A percentile compares a stretch with the other conserved stretches of the same genome.
phyloP scores from a whole-genome alignment of 83 land plant genomes.

The Isoetes engelmannii region DNA sequence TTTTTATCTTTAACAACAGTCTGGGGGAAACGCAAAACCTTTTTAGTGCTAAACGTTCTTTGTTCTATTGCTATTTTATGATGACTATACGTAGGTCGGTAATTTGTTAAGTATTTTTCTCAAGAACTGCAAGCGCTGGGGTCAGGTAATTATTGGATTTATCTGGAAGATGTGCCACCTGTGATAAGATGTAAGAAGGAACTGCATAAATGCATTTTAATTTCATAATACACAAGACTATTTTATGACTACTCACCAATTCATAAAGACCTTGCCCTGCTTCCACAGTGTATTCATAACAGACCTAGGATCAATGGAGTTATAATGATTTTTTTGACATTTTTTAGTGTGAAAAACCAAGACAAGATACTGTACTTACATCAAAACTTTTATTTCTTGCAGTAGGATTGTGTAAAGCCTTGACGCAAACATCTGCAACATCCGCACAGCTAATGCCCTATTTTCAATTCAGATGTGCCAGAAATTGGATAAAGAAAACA shows the following conservation, averaged over 20 bases:
- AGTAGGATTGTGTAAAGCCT: constrained; percentile 92
- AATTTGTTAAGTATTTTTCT: constrained; percentile 66
- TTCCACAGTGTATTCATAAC: constrained; percentile 87
- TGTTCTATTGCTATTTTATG: too few species aligned
- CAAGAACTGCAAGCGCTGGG: constrained; percentile 82
- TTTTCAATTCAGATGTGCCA: neutral
- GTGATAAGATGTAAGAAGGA: constrained; percentile 15
- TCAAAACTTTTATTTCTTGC: constrained; percentile 98
- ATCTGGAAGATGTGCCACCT: constrained; percentile 99
- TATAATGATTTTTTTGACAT: neutral
- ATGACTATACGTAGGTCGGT: neutral
- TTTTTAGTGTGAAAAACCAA: constrained; percentile 6
- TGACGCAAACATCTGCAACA: constrained; percentile 98
- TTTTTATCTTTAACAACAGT: too few species aligned
- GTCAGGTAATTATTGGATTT: constrained; percentile 95
- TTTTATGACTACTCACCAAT: constrained; percentile 50
- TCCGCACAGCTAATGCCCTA: constrained; percentile 99
- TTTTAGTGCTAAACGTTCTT: too few species aligned
- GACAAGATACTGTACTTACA: constrained; percentile 33
- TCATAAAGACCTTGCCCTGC: constrained; percentile 92
- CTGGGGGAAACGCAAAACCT: too few species aligned
- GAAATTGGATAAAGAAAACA: neutral
- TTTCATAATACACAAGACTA: neutral
- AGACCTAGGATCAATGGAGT: constrained; percentile 49
- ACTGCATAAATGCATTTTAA: neutral